Evolutionary conservation across 2,329 filamentous ascomycete genomes (phyloP).

Genomic region (Beauveria varroae): DNA sequence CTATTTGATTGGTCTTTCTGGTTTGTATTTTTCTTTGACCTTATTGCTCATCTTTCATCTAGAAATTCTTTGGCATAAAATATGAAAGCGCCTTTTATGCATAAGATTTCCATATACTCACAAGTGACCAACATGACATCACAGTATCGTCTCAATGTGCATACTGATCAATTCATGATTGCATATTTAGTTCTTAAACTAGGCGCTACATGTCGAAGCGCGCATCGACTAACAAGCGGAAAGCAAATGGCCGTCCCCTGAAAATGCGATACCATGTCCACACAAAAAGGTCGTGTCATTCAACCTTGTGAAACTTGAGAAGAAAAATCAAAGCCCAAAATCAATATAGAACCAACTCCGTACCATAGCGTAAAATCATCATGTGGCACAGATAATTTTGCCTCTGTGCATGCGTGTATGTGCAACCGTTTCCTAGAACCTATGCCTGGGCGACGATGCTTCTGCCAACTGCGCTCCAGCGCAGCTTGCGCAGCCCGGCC

Average conservation of each 20-base stretch:
- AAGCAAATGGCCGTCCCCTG: neutral
- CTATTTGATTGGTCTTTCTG: too few relatives aligned
- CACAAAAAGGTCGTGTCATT: neutral
- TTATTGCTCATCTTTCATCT: too few relatives aligned
- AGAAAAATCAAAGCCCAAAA: neutral
- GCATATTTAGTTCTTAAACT: neutral
- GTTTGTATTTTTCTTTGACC: too few relatives aligned
- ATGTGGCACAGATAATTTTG: slow-evolving; percentile 1
- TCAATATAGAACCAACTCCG: neutral
- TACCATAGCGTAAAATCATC: neutral
- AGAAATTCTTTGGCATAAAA: too few relatives aligned
- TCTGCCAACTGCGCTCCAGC: slow-evolving; percentile 46
- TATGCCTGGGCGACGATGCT: slow-evolving; percentile 36
- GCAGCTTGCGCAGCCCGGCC: slow-evolving; percentile 43
- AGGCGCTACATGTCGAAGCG: neutral
- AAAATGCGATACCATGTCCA: neutral
- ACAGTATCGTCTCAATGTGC: neutral
- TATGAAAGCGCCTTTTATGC: too few relatives aligned
- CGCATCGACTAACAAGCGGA: neutral
- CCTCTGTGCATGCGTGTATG: slow-evolving; percentile 4
- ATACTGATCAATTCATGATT: neutral
- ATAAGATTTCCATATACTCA: too few relatives aligned
- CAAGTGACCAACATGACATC: too few relatives aligned
- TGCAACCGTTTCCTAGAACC: neutral
- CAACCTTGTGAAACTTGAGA: neutral